phyloP scores from a whole-genome alignment of 306 rosid genomes.

The Urtica urens region DNA sequence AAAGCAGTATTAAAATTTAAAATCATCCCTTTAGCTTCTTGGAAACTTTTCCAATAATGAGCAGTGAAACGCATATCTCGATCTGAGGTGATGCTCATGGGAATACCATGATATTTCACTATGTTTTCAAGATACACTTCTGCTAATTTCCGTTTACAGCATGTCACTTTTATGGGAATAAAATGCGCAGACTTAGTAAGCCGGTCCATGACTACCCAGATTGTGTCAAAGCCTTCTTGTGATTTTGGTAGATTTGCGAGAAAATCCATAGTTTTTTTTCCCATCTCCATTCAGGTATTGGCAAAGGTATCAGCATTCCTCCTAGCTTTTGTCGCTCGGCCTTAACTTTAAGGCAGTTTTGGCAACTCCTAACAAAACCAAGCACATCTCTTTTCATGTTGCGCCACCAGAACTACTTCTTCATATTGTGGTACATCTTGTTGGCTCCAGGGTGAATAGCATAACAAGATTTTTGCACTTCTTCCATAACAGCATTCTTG shows the following conservation, averaged over 20 bases:
- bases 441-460: background rate
- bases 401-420: background rate
- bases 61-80: background rate
- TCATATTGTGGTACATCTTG: background rate
- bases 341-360: background rate
- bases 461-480: background rate
- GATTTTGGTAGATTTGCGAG: background rate
- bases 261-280: background rate
- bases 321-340: background rate
- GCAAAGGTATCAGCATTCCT: background rate
- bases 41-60: background rate
- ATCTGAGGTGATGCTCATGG: background rate
- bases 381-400: background rate
- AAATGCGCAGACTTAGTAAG: background rate
- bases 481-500: background rate
- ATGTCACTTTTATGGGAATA: background rate
- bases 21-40: background rate
- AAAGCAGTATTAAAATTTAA: background rate
- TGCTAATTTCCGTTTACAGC: background rate
- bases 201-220: background rate
- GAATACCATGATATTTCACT: background rate
- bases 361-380: no score
- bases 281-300: background rate
- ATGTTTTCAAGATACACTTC: background rate
- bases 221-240: background rate